Evolutionary conservation across 306 rosid genomes (phyloP), one percentile per base, ranked within the genome.

Genomic region (Pyrus pyrifolia): DNA sequence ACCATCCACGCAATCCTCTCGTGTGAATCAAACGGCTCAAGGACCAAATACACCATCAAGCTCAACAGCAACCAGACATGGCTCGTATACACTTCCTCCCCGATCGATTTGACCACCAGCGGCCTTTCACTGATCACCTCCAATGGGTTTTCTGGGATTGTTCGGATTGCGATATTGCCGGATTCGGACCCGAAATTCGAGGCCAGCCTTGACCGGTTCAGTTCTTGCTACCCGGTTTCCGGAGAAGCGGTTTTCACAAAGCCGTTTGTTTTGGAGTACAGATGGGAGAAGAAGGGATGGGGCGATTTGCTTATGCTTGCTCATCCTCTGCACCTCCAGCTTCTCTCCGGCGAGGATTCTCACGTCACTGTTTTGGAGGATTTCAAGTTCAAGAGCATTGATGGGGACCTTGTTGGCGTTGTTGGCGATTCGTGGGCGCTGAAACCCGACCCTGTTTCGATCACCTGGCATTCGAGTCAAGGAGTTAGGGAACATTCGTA

Each of bases 371-470:
- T 92, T 82, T 76, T 94, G 40, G 79, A 79, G 74, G 85, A 85
- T 52, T 87, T 92, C 3, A 94, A 81, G 85, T 90, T 85, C 38
- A 90, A 8, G 52, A 90, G 98, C 78, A 89, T 95, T 65, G 98
- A 95, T 81, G 98, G 98, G 12, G 96, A 90, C 2, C 95, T 95
- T 61, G 91, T 92, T 70, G 97, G 98, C 15, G 83, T 92, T 72
- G 90, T 95, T 40, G 98, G 98, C 6, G 79, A 86, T 75, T 85
- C 91, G 52, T 95, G 97, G 98, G 42, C 64, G 14, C 67, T 95
- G 80, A 76, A 87, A 80, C 67, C 90, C 1, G 87, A 89, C 44
- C 90, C 89, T 19, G 82, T 92, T 71, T 86, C 85, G 8, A 69
- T 90, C 17, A 90, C 93, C 18, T 95, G 98, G 98, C 90, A 95